These are phyloP conservation scores for Arthrobotrys sinensis DNA, from an alignment of 2,329 filamentous ascomycete species.

Conservation along the genomic window DNA sequence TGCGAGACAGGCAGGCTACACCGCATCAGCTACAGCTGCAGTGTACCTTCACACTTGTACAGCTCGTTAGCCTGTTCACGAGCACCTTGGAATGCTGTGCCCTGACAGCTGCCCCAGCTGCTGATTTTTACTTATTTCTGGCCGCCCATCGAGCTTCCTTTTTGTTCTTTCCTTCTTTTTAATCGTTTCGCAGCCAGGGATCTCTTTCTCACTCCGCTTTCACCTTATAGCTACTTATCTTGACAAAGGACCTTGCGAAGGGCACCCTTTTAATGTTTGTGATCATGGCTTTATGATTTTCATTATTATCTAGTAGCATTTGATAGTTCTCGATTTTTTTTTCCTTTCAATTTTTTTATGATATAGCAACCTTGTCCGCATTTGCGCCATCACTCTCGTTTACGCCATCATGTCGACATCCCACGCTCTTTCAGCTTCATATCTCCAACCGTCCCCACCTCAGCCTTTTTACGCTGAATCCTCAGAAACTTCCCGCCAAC, in stretches of 20 bases:
- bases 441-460: conserved; percentile 42
- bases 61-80: conserved; percentile 11
- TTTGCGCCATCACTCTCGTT: conserved; percentile 40
- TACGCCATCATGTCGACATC: conserved; percentile 52
- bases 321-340: not conserved
- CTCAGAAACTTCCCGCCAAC: conserved; percentile 50
- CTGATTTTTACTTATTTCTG: conserved; percentile 49
- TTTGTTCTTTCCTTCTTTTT: conserved; percentile 36
- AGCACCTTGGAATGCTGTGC: conserved; percentile 20
- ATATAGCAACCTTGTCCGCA: conserved; percentile 7
- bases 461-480: conserved; percentile 56
- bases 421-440: conserved; percentile 38
- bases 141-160: conserved; percentile 39
- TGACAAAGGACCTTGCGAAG: conserved; percentile 3
- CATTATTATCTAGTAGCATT: not conserved
- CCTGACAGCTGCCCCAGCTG: conserved; percentile 40
- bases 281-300: conserved; percentile 33
- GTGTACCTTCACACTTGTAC: conserved; percentile 10
- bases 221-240: not conserved
- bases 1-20: conserved; percentile 23
- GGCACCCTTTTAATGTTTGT: conserved; percentile 23
- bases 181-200: conserved; percentile 41
- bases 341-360: conserved; percentile 7
- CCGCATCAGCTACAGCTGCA: conserved; percentile 34
- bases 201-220: conserved; percentile 11